phyloP scores from a whole-genome alignment of 768 basidiomycete species.

The Russula foetens region DNA sequence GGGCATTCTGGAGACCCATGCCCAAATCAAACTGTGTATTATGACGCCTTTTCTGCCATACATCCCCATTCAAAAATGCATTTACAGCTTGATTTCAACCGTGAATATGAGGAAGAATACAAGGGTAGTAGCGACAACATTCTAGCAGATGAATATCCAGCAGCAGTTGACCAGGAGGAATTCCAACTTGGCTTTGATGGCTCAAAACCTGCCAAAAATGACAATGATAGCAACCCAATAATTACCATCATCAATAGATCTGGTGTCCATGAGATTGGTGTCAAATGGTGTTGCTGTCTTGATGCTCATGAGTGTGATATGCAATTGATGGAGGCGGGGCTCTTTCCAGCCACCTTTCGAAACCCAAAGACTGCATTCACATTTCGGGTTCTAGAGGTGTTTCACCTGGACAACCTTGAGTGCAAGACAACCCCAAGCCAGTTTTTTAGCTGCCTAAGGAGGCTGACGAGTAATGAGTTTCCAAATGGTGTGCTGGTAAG shows the following conservation, averaged over 20 bases:
- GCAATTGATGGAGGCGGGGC: neutral
- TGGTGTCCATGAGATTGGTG: neutral
- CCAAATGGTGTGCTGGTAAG: neutral
- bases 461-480: neutral
- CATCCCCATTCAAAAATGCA: neutral
- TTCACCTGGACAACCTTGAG: neutral
- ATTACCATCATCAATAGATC: neutral
- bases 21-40: neutral
- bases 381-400: neutral
- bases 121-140: neutral
- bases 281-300: neutral
- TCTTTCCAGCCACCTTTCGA: neutral
- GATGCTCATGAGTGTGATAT: neutral
- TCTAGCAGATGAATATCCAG: neutral
- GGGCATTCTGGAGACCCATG: neutral
- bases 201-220: neutral
- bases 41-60: neutral
- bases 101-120: neutral
- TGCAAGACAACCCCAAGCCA: neutral
- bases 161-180: neutral
- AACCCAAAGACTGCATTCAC: neutral
- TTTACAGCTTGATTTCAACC: neutral
- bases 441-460: neutral
- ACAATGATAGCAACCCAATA: neutral
- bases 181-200: neutral